Evolutionary conservation across 1,139 yeast genomes (phyloP).

Genomic region (Yamadazyma atlantica): DNA sequence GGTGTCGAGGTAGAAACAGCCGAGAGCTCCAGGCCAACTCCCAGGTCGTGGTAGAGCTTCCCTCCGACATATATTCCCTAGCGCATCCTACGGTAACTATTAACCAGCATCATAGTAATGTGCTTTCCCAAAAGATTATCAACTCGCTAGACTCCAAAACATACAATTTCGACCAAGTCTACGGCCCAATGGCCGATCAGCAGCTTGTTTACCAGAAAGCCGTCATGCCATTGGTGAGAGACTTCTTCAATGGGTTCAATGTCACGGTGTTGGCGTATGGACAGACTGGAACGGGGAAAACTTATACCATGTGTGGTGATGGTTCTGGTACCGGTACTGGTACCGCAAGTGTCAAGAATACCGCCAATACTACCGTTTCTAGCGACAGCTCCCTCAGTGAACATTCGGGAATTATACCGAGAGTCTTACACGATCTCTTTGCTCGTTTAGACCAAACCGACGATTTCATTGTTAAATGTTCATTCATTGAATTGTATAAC

Average conservation of each 20-base stretch:
- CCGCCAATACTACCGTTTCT: too few relatives aligned
- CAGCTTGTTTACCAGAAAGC: constrained; percentile 54
- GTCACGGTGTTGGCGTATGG: constrained; percentile 87
- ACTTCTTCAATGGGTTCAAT: constrained; percentile 67
- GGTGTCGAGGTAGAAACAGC: constrained; percentile 81
- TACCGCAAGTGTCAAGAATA: too few relatives aligned
- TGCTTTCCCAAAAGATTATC: constrained; percentile 15
- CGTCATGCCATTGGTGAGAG: constrained; percentile 64
- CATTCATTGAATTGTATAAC: constrained; percentile 72
- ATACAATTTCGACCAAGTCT: constrained; percentile 70
- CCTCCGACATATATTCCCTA: constrained; percentile 44
- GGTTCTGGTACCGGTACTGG: too few relatives aligned
- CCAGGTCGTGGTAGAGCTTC: constrained; percentile 68
- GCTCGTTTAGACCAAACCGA: constrained; percentile 29
- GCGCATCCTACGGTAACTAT: constrained; percentile 38
- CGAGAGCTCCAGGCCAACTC: constrained; percentile 71
- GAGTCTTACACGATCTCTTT: constrained; percentile 58
- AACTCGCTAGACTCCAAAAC: constrained; percentile 37
- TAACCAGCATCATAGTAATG: constrained; percentile 25
- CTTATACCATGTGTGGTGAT: constrained; percentile 86
- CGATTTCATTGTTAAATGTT: constrained; percentile 65
- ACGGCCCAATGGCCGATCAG: constrained; percentile 73
- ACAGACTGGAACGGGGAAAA: constrained; percentile 88
- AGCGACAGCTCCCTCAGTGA: constrained; percentile 18
- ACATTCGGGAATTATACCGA: constrained; percentile 67